These are phyloP conservation scores for Pyrenula aspistea DNA, from an alignment of 495 filamentous ascomycete species.

Conservation along the genomic window DNA sequence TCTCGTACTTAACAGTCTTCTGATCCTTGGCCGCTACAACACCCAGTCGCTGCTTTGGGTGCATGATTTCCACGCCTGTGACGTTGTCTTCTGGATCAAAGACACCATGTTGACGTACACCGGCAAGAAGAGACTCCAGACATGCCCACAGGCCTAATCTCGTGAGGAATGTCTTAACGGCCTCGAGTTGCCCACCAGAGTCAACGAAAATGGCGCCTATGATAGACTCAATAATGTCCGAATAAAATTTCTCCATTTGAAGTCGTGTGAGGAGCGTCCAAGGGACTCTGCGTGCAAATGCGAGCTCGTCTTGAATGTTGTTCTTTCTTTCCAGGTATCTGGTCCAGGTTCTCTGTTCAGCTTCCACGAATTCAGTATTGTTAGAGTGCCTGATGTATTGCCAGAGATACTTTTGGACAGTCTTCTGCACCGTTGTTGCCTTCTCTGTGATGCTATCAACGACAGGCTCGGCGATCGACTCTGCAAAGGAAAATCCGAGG, in stretches of 20 bases:
- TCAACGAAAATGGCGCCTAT: constrained; percentile 84
- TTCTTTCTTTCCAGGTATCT: constrained; percentile 37
- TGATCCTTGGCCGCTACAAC: neutral
- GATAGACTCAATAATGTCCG: constrained; percentile 71
- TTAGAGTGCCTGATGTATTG: constrained; percentile 45
- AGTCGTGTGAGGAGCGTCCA: constrained; percentile 61
- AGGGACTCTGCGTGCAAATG: constrained; percentile 44
- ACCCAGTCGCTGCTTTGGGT: neutral
- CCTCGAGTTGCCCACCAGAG: constrained; percentile 43
- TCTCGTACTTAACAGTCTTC: neutral
- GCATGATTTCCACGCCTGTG: neutral
- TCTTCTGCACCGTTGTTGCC: constrained; percentile 2
- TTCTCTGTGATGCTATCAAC: constrained; percentile 6
- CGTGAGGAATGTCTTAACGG: constrained; percentile 46
- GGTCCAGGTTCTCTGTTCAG: constrained; percentile 26
- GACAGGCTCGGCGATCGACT: constrained; percentile 9
- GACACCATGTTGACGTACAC: constrained; percentile 8
- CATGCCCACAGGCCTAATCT: constrained; percentile 51
- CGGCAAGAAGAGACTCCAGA: constrained; percentile 45
- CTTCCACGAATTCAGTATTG: constrained; percentile 4
- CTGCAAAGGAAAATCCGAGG: constrained; percentile 29
- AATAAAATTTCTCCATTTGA: constrained; percentile 67
- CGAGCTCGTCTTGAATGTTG: constrained; percentile 36
- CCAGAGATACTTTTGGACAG: constrained; percentile 37
- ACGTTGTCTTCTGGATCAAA: constrained; percentile 25